Evolutionary conservation across 139 green algal species (phyloP).

Genomic region (Volvox africanus): DNA sequence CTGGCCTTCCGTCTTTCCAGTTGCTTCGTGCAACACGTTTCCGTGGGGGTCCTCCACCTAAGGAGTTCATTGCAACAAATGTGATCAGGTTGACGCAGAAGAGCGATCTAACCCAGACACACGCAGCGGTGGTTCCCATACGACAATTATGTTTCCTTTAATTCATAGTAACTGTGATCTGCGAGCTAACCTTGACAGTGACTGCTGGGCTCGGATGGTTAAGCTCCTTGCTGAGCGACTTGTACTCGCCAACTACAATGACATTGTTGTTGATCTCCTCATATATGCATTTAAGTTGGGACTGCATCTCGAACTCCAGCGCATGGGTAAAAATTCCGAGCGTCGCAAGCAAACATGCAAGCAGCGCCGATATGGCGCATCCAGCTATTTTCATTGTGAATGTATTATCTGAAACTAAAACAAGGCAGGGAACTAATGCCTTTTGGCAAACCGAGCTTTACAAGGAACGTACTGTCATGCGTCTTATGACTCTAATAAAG

Average conservation of each 20-base stretch:
- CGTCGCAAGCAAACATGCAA: neutral
- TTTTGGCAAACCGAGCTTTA: too few relatives aligned
- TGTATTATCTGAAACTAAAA: neutral
- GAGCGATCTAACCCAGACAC: too few relatives aligned
- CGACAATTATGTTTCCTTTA: too few relatives aligned
- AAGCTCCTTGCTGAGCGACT: slow-evolving; percentile 60
- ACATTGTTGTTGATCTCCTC: slow-evolving; percentile 74
- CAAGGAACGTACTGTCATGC: too few relatives aligned
- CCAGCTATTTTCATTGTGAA: neutral
- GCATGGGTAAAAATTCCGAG: neutral
- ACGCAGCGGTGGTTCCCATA: too few relatives aligned
- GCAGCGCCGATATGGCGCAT: slow-evolving; percentile 4
- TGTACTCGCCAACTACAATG: slow-evolving; percentile 70
- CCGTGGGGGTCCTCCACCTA: slow-evolving; percentile 51
- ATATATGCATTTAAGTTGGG: slow-evolving; percentile 65
- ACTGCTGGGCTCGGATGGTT: slow-evolving; percentile 26
- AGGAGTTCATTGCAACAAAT: neutral
- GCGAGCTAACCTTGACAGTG: slow-evolving; percentile 32
- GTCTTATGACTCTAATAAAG: too few relatives aligned
- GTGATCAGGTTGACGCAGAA: too few relatives aligned
- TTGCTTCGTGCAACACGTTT: slow-evolving; percentile 29
- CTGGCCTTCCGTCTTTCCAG: slow-evolving; percentile 59
- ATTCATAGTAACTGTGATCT: neutral
- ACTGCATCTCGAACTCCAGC: slow-evolving; percentile 72
- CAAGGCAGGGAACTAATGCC: neutral